Base-by-base conservation (phyloP, 2,329 filamentous ascomycete genomes). In the Xylariaceae sp. region DNA sequence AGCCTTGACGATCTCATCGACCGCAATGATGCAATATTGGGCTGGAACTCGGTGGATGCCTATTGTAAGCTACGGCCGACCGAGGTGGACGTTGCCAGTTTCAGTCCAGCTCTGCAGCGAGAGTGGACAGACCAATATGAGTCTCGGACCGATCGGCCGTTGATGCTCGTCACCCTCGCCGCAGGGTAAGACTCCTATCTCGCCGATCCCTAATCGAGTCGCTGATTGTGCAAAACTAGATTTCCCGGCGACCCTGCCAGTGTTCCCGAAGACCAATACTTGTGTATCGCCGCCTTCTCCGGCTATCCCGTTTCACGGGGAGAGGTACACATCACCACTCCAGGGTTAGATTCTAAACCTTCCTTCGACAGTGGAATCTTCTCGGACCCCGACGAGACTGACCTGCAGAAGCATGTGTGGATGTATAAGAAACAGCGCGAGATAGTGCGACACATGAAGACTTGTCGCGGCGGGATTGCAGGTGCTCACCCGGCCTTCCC, bases 381-480 rank as follows among this genome's bases (percentile, higher is more conserved):
- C 19, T 68, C 1, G 61, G 68, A 14, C 30, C 71, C 65, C 4
- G 74, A 83, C 45, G 59, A 66, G 11, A 52, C 78, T n/a, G 81
- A 85, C 57, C 39, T 82, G 19, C 75, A 75, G 58, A 78, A 75
- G 57, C 74, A 78, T 11, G 56, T 81, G 12, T 83, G 81, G 80
- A 74, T 70, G 1, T 86, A 86, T 69, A 86, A 86, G 63, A 76
- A 76, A 57, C 72, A 74, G 22, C 78, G 82, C 5, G 80, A 83
- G 60, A 75, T 83, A 44, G 68, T 72, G 11, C 75, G 81, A 2
- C 75, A 80, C 22, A 76, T 78, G 61, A 65, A 71, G 3, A 68
- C 71, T 44, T 82, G 75, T 64, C 54, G 69, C 51, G 68, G 78
- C 57, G 69, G 76, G 53, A 39, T 75, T 2, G 63, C 67, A 2